phyloP scores from a whole-genome alignment of 768 basidiomycete genomes.

The Dacryopinax primogenitus region DNA sequence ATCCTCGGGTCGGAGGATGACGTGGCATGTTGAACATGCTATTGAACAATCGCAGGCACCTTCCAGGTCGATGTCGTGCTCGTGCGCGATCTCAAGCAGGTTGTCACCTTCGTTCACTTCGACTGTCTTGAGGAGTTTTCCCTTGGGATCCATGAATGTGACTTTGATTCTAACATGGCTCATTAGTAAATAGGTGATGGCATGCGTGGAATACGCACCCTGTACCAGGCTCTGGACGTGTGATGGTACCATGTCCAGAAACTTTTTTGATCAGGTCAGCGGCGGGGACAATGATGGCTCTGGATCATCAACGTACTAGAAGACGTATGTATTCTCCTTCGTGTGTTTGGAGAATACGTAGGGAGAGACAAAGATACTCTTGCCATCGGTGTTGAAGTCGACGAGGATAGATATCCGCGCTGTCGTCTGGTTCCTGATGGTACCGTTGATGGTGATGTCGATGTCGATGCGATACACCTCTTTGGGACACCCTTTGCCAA shows the following conservation, averaged over 20 bases:
- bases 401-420: too few species aligned
- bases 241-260: conserved; percentile 37
- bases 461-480: too few species aligned
- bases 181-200: conserved; percentile 11
- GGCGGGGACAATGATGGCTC: background rate
- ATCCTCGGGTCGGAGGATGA: conserved; percentile 66
- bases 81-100: conserved; percentile 78
- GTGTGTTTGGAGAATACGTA: too few species aligned
- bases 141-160: conserved; percentile 82
- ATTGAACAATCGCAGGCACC: conserved; percentile 95
- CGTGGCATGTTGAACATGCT: conserved; percentile 95
- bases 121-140: conserved; percentile 67
- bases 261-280: conserved; percentile 7
- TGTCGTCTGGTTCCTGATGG: too few species aligned
- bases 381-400: too few species aligned
- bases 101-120: conserved; percentile 94
- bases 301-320: background rate
- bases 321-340: background rate
- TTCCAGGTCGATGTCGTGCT: conserved; percentile 91
- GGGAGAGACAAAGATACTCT: too few species aligned
- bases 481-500: too few species aligned
- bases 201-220: conserved; percentile 34
- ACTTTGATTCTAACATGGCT: conserved; percentile 55
- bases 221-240: conserved; percentile 53
- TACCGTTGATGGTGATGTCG: too few species aligned